phyloP scores from a whole-genome alignment of 202 grass and related monocot species.

The Schoenoplectus tabernaemontani region DNA sequence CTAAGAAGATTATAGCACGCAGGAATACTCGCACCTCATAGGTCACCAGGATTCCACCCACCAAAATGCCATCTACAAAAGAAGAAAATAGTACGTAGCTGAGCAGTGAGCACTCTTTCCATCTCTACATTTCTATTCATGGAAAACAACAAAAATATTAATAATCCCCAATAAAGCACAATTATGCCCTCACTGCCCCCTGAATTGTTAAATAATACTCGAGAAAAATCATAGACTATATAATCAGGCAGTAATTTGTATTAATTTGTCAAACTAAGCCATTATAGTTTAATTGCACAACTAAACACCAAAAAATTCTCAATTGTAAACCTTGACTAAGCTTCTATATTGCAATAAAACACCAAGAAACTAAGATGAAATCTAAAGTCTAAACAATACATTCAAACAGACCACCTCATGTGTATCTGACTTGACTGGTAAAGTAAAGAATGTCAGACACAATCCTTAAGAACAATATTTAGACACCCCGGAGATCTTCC shows the following conservation, averaged over 20 bases:
- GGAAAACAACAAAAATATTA: not conserved
- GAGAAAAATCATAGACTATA: not conserved
- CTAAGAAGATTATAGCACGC: constrained; percentile 57
- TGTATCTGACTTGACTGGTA: not conserved
- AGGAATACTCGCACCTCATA: constrained; percentile 93
- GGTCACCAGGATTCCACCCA: constrained; percentile 88
- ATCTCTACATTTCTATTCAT: not conserved
- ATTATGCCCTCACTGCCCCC: not conserved
- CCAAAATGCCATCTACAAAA: constrained; percentile 93
- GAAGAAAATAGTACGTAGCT: constrained; percentile 13
- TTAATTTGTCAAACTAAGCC: not conserved
- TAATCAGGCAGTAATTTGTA: not conserved
- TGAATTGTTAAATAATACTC: not conserved
- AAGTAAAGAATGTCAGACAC: not conserved
- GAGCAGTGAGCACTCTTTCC: not conserved
- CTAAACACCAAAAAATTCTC: not conserved
- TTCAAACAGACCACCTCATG: not conserved
- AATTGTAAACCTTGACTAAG: not conserved
- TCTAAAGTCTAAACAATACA: not conserved
- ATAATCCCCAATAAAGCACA: not conserved
- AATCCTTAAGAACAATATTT: not conserved
- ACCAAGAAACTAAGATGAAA: not conserved
- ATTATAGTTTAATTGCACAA: not conserved
- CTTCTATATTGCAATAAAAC: not conserved
- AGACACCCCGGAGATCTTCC: not conserved